Evolutionary conservation across 2,329 filamentous ascomycete genomes (phyloP), one percentile per base, ranked within the genome.

Genomic region (Sporothrix brasiliensis): DNA sequence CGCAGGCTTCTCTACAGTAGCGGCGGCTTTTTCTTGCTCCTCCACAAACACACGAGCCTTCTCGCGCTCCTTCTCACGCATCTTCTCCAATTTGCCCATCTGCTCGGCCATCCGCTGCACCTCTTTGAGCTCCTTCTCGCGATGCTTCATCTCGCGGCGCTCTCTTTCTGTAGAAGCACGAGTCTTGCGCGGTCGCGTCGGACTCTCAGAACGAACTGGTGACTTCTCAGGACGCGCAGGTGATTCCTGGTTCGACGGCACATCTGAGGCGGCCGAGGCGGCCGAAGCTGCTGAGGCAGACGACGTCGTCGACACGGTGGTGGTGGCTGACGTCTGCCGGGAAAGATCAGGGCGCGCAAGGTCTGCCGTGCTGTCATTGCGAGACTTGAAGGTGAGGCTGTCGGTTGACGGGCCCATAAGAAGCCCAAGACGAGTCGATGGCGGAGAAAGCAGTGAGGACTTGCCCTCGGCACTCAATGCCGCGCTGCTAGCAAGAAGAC

Each of bases 401-500:
- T 88, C 85, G 0, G 83, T 82, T 0, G 87, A 88, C 4, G 80
- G 78, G 1, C 78, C 79, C 1, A 79, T 70, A 60, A 85, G 80
- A 9, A 82, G 73, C 14, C 79, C 85, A 1, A 87, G 77, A 16
- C 83, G 82, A 16, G 80, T 78, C 6, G 80, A 80, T 3, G 86
- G 85, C 3, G 88, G 85, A 4, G 87, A 88, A 24, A 88, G 76
- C 7, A 88, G 77, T 3, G 84, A 85, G 0, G 84, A 83, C 74
- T 89, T 90, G 9, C 86, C 86, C 74, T 90, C 88, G 0, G 87
- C 87, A 74, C 87, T 89, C 50, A 87, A 80, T 19, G 85, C 87
- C 2, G 87, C 88, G 74, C 88, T 94, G 74, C 91, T 96, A 21
- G 91, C 92, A 73, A 97, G 90, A 65, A 97, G 87, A 16, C 91